These are phyloP conservation scores for Massarina eburnea DNA, from an alignment of 2,329 filamentous ascomycete species.

Conservation along the genomic window DNA sequence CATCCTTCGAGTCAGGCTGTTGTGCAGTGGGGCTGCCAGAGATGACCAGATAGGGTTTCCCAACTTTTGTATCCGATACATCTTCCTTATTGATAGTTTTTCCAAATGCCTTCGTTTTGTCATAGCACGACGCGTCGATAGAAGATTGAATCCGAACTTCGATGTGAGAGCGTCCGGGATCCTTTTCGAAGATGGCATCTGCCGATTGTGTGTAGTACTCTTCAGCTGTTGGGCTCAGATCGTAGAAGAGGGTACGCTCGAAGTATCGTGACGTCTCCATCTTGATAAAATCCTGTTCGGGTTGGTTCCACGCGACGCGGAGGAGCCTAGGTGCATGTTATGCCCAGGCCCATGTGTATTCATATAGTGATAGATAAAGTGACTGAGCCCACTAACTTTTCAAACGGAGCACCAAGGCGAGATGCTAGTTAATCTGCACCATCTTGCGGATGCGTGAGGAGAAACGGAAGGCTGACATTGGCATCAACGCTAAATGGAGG, in stretches of 20 bases:
- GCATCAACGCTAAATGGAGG: slow-evolving; percentile 1
- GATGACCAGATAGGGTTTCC: neutral
- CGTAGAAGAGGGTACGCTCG: slow-evolving; percentile 17
- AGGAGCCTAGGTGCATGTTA: neutral
- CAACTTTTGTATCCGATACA: neutral
- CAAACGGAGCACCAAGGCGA: neutral
- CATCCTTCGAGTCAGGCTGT: neutral
- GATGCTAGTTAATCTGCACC: neutral
- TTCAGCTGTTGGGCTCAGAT: slow-evolving; percentile 14
- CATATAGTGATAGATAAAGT: neutral
- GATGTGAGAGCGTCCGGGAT: slow-evolving; percentile 6
- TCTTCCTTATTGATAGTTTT: neutral
- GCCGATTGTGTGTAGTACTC: slow-evolving; percentile 17
- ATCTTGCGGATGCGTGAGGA: neutral
- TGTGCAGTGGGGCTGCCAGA: neutral
- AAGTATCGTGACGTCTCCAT: slow-evolving; percentile 20
- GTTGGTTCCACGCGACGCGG: neutral
- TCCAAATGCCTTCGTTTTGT: neutral
- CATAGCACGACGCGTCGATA: slow-evolving; percentile 2
- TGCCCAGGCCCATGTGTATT: neutral
- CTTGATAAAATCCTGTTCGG: neutral
- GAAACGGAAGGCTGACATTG: neutral
- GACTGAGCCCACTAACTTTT: neutral
- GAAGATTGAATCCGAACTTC: slow-evolving; percentile 15
- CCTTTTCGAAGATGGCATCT: slow-evolving; percentile 15